Conservation (phyloP, 495 filamentous ascomycete species). For the Rhypophila decipiens region DNA sequence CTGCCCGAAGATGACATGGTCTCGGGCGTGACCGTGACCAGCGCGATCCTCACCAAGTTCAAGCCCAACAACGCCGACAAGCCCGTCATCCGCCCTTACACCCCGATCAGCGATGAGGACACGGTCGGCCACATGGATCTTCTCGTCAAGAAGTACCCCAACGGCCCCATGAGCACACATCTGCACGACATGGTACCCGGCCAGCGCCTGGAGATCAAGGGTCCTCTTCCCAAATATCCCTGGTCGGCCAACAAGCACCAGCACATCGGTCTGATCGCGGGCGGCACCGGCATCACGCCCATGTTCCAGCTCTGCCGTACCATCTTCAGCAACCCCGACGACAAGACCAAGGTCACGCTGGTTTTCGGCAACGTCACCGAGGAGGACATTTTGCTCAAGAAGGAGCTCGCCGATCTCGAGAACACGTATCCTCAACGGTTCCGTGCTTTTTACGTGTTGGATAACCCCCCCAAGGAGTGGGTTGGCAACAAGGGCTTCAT, state of each 20-base stretch:
- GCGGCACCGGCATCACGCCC: conserved; percentile 93
- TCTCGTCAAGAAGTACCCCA: conserved; percentile 82
- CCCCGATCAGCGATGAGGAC: conserved; percentile 82
- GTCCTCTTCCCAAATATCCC: conserved; percentile 88
- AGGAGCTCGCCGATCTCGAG: conserved; percentile 74
- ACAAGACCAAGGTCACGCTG: conserved; percentile 93
- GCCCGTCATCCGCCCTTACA: conserved; percentile 84
- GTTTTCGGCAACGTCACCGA: conserved; percentile 83
- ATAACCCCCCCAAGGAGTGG: conserved; percentile 81
- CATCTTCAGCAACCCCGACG: conserved; percentile 93
- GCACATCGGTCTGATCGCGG: conserved; percentile 86
- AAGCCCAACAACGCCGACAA: conserved; percentile 73
- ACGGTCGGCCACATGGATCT: conserved; percentile 74
- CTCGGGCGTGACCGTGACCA: conserved; percentile 73
- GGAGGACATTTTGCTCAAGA: conserved; percentile 82
- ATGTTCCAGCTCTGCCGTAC: conserved; percentile 77
- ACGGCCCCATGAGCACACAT: conserved; percentile 86
- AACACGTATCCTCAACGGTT: conserved; percentile 92
- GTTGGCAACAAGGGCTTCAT: conserved; percentile 68
- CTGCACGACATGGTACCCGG: conserved; percentile 75
- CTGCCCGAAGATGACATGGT: conserved; percentile 79
- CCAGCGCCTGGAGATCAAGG: conserved; percentile 83
- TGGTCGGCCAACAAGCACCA: conserved; percentile 92
- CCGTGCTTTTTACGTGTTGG: conserved; percentile 81
- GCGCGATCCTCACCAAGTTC: conserved; percentile 82